Conservation (phyloP, 83 land plant genomes). For the Thuja plicata region DNA sequence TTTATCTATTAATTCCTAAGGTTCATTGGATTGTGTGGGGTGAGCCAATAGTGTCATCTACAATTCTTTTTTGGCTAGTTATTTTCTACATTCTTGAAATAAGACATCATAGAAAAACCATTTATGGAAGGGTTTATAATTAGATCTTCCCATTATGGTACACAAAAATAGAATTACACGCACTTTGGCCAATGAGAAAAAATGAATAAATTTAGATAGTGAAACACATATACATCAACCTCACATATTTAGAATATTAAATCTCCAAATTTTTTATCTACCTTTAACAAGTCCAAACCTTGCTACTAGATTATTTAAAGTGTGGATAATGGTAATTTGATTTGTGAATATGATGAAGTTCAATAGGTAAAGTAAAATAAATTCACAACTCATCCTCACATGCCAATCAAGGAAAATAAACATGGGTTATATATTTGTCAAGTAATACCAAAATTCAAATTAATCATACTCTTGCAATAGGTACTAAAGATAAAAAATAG, state of each 20-base stretch:
- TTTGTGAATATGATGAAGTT: not conserved
- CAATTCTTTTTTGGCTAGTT: not conserved
- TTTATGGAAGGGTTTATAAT: too few relatives aligned
- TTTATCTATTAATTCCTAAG: not conserved
- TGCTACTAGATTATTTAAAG: not conserved
- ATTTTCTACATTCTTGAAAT: not conserved
- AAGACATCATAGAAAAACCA: not conserved
- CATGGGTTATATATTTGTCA: not conserved
- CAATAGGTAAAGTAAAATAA: not conserved
- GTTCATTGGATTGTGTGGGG: not conserved
- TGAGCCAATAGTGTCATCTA: not conserved
- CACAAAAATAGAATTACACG: not conserved
- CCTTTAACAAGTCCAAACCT: not conserved
- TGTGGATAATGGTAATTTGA: not conserved
- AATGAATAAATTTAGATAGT: not conserved
- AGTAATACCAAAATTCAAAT: not conserved
- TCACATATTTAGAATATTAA: not conserved
- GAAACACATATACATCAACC: not conserved
- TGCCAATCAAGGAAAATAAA: not conserved
- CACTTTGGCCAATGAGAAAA: not conserved
- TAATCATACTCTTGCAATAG: not conserved
- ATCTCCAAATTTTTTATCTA: not conserved
- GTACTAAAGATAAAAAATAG: too few relatives aligned
- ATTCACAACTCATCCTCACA: not conserved
- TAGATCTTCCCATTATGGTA: not conserved